Conservation (phyloP, 306 rosid species). For the Malus asiatica region DNA sequence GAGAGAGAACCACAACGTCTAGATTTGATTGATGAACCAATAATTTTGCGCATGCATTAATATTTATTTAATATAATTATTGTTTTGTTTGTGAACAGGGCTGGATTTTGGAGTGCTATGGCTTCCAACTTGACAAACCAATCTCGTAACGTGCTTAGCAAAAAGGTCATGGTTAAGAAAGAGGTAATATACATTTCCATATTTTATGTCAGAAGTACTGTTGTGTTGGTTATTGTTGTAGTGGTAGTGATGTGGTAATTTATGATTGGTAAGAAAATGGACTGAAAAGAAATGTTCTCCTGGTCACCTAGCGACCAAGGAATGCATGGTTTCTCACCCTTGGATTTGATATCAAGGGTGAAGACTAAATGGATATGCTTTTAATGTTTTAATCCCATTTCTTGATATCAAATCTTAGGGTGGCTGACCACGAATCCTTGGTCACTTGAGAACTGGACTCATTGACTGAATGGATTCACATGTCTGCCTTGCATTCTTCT, state of each 20-base stretch:
- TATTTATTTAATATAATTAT: conserved; percentile 13
- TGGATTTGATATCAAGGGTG: background rate
- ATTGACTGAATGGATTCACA: background rate
- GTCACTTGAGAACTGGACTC: background rate
- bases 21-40: background rate
- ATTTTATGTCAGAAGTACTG: background rate
- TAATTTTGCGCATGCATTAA: background rate
- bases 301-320: background rate
- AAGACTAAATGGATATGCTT: background rate
- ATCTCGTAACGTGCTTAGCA: conserved; percentile 97
- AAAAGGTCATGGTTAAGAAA: conserved; percentile 79
- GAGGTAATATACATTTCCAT: conserved; percentile 34
- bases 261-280: background rate
- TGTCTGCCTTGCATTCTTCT: background rate
- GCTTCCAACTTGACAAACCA: conserved; percentile 94
- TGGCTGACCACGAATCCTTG: background rate
- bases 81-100: conserved; percentile 41
- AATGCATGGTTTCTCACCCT: background rate
- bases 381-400: background rate
- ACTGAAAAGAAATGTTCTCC: background rate
- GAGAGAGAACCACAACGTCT: background rate
- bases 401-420: background rate
- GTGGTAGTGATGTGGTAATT: background rate
- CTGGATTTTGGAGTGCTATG: conserved; percentile 97
- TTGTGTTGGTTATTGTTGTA: background rate